Base-by-base conservation (phyloP, 805 yeast genomes). In the Pichia scutulata region DNA sequence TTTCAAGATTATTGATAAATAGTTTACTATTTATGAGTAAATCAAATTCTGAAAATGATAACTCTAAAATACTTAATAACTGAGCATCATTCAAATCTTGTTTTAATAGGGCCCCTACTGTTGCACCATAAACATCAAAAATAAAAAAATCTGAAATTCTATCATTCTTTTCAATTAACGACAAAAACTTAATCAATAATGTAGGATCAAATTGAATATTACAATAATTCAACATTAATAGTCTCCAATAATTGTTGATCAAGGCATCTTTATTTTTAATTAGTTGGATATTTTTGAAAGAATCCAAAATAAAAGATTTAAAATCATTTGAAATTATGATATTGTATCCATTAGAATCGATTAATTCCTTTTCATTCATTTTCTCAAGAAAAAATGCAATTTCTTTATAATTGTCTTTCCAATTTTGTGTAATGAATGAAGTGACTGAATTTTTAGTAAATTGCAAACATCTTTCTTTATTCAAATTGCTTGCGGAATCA, bases 181-280 rank as follows among this genome's bases (percentile, higher is more conserved):
- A 44, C 7, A 64, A 52, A 41, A 62, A 58, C 1, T 55, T 54
- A 33, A 65, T 51, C 44, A 63, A 58, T 39, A 44, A 44, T 14
- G 50, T 56, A 13, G 60, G 55, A 36, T 60, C 58, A 22, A 67
- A 58, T 5, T 61, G 53, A n/a, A 60, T 60, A 16, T 68, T 56
- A 7, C 74, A 66, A 54, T 68, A 58, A 40, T 66, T 70, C 39
- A 80, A 58, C 18, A 81, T 54, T 2, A 70, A 55, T 14, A 77
- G 54, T 60, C 79, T 73, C 86, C 86, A 81, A 57, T 74, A 75
- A 6, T 77, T 57, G 7, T 74, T 75, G 24, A 68, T 60, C 10
- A 62, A 46, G 16, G 52, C 52, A 18, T 56, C 54, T 7, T 52
- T 44, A n/a, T 40, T 41, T 7, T 23, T 19, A 14, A 52, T 39